Evolutionary conservation across 345 rosid genomes (phyloP).

Genomic region (Eucalyptus polybractea): DNA sequence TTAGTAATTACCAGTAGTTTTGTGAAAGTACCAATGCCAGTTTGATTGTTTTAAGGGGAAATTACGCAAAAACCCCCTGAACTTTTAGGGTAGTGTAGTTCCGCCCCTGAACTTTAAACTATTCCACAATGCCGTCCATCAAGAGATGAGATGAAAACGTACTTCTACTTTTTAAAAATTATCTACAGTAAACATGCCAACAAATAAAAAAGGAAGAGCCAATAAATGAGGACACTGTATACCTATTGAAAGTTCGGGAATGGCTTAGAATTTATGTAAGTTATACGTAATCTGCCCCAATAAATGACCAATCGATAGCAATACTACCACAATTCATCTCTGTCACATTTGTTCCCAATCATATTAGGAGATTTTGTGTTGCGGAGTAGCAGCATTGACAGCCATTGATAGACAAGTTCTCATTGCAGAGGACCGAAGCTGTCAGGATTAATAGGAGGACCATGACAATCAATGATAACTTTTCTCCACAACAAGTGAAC

Average conservation of each 20-base stretch:
- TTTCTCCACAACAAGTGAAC: background rate
- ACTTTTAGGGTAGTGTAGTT: background rate
- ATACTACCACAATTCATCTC: background rate
- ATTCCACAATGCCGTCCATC: accelerated
- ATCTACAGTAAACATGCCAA: background rate
- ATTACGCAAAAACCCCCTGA: background rate
- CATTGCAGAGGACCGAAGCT: background rate
- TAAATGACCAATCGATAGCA: background rate
- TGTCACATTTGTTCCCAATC: background rate
- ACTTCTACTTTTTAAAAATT: background rate
- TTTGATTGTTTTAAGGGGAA: background rate
- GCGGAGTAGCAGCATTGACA: background rate
- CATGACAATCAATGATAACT: background rate
- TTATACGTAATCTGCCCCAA: background rate
- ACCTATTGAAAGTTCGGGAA: background rate
- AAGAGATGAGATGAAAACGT: accelerated
- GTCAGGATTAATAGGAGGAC: background rate
- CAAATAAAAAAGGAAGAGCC: background rate
- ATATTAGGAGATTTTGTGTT: background rate
- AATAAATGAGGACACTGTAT: background rate
- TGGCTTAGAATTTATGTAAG: background rate
- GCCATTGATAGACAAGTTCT: background rate
- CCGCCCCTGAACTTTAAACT: background rate
- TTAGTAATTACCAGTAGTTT: background rate
- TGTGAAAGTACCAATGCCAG: background rate